Percentiles rank a stretch among this genome's conserved stretches.
These are phyloP conservation scores for Thamnidium elegans DNA, from an alignment of 192 early-diverging fungal species.

Conservation along the genomic window DNA sequence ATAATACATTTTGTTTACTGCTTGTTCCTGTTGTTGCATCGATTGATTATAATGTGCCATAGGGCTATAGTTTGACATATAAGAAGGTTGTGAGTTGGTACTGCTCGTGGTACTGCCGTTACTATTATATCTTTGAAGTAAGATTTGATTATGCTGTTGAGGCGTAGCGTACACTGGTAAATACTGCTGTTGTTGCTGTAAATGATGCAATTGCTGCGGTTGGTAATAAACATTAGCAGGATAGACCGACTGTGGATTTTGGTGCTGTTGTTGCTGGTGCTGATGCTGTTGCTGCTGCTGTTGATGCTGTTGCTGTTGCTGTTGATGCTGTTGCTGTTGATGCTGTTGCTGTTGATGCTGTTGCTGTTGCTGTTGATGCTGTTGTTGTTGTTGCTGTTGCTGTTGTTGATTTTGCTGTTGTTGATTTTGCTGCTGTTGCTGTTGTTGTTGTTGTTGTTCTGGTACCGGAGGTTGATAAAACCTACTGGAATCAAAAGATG, in stretches of 20 bases:
- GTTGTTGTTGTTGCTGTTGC: no score
- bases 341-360: no score
- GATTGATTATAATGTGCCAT: not conserved
- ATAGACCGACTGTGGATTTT: not conserved
- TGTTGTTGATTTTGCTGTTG: no score
- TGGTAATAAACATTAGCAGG: not conserved
- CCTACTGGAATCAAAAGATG: no score
- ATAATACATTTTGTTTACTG: no score
- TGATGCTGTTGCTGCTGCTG: not conserved
- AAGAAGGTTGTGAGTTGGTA: not conserved
- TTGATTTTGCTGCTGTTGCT: no score
- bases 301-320: not conserved
- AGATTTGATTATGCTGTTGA: not conserved
- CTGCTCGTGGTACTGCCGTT: not conserved
- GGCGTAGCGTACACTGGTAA: not conserved
- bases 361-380: no score
- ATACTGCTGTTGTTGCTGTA: not conserved
- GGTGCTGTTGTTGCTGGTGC: slow-evolving; percentile 7
- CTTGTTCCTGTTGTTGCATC: no score
- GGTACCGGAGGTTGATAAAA: no score
- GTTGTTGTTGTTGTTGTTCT: no score
- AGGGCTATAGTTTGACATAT: not conserved
- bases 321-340: no score
- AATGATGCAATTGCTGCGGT: not conserved
- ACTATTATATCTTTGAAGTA: not conserved